Base-by-base conservation (phyloP, 768 basidiomycete species). In the Cyathus striatus region DNA sequence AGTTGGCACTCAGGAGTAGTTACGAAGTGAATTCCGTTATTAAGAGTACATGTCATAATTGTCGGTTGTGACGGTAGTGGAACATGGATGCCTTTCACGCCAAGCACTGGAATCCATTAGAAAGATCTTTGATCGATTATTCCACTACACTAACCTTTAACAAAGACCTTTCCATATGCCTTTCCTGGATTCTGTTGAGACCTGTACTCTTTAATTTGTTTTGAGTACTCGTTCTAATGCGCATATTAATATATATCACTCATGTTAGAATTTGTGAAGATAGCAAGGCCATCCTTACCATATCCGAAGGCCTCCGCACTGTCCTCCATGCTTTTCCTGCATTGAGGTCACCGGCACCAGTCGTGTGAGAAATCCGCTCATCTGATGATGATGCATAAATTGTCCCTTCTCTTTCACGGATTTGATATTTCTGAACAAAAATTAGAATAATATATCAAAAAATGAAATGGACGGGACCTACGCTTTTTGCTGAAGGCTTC, bases 21-120 rank as follows among this genome's bases (percentile, higher is more conserved):
- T 25, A 97, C 94, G 49, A 86, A 93, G 61, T 96, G 93, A 39
- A 97, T 94, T 6, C 93, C 94, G 54, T 98, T 98, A 63, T 98
- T 96, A 48, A 98, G 72, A 0, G 90, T 91, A 60, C 90, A 90
- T 7, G 83, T 85, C 45, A 96, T 68, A 21, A 68, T 73, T 0
- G 93, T 92, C 0, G 77, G 64, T 49, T 89, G 73, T n/a, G 68
- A 65, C 0, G 93, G 94, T 23, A 97, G 51, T 1, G 94, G 93
- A 23, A 96, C 66, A 42, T 76, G 70, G 26, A 96, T 69, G 37
- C 75, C 77, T 52, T 78, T 86, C 45, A 92, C 73, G 25, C 83
- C 81, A 24, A 90, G 60, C 18, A 97, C 94, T 95, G 51, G 17
- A 40, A 22, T 33, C 21, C 16, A 2, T 23, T 56, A 20, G 59